A percentile compares a stretch with the other conserved stretches of the same genome.
Evolutionary conservation across 768 basidiomycete genomes (phyloP).

Genomic region (Xerocomus brunneocitrinus): DNA sequence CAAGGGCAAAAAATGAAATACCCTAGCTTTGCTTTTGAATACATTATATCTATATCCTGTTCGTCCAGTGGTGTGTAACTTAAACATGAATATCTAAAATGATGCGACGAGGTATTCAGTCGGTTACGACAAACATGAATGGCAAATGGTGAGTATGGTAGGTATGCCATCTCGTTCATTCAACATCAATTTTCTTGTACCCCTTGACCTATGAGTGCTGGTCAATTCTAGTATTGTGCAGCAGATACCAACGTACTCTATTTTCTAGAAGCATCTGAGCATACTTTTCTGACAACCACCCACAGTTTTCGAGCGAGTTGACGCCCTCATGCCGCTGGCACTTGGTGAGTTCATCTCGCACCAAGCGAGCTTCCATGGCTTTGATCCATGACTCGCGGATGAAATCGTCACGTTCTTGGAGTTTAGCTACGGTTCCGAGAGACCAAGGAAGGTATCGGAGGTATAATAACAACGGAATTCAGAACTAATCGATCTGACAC

Average conservation of each 20-base stretch:
- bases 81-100: conserved; percentile 3
- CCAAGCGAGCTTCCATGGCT: conserved; percentile 88
- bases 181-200: conserved; percentile 72
- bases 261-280: conserved; percentile 71
- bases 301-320: conserved; percentile 87
- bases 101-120: not conserved
- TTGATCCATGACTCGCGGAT: conserved; percentile 92
- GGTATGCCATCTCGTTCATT: conserved; percentile 1
- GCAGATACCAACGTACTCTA: conserved; percentile 49
- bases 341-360: conserved; percentile 82
- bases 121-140: not conserved
- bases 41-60: not conserved
- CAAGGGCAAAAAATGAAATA: conserved; percentile 47
- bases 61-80: conserved; percentile 1
- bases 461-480: not conserved
- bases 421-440: conserved; percentile 42
- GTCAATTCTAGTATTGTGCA: conserved; percentile 1
- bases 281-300: conserved; percentile 81
- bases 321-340: conserved; percentile 90
- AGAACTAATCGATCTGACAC: not conserved
- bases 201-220: conserved; percentile 68
- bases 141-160: not conserved
- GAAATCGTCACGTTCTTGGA: conserved; percentile 65
- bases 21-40: not conserved
- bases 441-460: not conserved